phyloP scores from a whole-genome alignment of 208 protist species.

The Porcisia deanei region DNA sequence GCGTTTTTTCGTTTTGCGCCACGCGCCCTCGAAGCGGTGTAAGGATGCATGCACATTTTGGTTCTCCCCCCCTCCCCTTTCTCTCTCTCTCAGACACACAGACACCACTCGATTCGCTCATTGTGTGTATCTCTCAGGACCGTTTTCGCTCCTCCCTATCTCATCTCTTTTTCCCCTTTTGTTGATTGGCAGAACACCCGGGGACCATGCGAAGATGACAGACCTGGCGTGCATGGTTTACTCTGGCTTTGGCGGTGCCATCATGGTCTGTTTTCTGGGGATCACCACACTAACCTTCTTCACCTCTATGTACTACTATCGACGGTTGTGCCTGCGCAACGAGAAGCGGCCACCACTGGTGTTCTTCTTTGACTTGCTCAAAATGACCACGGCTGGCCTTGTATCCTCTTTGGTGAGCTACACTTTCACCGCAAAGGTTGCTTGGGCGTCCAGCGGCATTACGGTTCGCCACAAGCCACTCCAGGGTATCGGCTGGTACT shows the following conservation, averaged over 20 bases:
- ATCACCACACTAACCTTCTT: conserved; percentile 30
- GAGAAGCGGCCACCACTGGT: conserved; percentile 41
- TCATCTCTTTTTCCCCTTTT: not conserved
- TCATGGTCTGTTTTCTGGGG: conserved; percentile 36
- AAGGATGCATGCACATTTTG: not conserved
- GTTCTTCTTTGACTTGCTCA: conserved; percentile 43
- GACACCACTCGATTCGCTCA: not conserved
- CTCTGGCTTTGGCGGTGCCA: conserved; percentile 34
- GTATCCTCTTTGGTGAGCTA: conserved; percentile 37
- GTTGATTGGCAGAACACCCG: not conserved
- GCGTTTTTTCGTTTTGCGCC: not conserved
- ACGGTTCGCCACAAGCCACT: conserved; percentile 35
- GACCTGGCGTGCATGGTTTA: conserved; percentile 45
- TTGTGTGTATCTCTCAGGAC: not conserved
- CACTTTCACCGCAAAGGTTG: conserved; percentile 43
- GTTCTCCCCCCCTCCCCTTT: not conserved
- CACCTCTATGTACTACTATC: conserved; percentile 29
- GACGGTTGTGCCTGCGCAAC: conserved; percentile 7
- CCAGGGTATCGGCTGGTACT: conserved; percentile 58
- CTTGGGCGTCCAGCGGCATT: conserved; percentile 26
- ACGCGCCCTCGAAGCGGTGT: not conserved
- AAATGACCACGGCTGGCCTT: conserved; percentile 32
- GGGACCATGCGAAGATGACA: not conserved
- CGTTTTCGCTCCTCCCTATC: not conserved
- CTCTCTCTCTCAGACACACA: not conserved